phyloP scores from a whole-genome alignment of 2,329 filamentous ascomycete species.

The Hypoxylon sp. region DNA sequence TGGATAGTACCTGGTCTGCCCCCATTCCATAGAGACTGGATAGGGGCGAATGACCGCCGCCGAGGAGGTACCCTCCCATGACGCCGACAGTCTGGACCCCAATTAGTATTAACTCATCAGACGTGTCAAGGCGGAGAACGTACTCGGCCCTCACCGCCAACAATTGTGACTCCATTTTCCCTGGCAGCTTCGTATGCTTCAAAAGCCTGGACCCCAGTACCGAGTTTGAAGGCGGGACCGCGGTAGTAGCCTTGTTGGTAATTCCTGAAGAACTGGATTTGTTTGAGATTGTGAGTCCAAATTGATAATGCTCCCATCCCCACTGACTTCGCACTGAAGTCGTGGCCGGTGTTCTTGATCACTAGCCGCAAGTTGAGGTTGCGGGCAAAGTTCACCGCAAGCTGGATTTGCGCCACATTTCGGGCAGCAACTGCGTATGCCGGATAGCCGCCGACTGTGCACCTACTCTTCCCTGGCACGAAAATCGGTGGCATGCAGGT shows the following conservation, averaged over 20 bases:
- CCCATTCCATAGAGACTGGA: slow-evolving; percentile 64
- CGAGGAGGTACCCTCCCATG: slow-evolving; percentile 61
- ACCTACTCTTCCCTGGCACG: slow-evolving; percentile 42
- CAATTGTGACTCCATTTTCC: slow-evolving; percentile 62
- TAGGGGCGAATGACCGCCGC: slow-evolving; percentile 69
- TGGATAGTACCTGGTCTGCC: slow-evolving; percentile 65
- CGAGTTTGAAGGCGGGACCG: slow-evolving; percentile 69
- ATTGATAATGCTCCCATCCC: slow-evolving; percentile 59
- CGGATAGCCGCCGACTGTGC: slow-evolving; percentile 61
- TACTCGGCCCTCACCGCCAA: slow-evolving; percentile 67
- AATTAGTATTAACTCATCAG: slow-evolving; percentile 20
- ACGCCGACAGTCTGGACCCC: slow-evolving; percentile 62
- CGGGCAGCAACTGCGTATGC: slow-evolving; percentile 60
- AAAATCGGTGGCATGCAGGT: slow-evolving; percentile 49
- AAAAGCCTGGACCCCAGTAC: slow-evolving; percentile 67
- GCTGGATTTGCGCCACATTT: slow-evolving; percentile 62
- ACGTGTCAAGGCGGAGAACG: slow-evolving; percentile 4
- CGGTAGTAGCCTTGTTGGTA: slow-evolving; percentile 56
- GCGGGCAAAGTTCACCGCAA: slow-evolving; percentile 63
- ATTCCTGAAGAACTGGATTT: slow-evolving; percentile 53
- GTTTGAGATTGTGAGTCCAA: slow-evolving; percentile 58
- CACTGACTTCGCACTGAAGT: slow-evolving; percentile 61
- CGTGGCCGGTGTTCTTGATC: slow-evolving; percentile 68
- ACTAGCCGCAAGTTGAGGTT: slow-evolving; percentile 65
- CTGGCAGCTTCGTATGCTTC: slow-evolving; percentile 69